Base-by-base conservation (phyloP, 768 basidiomycete genomes). In the Naganishia antarctica region DNA sequence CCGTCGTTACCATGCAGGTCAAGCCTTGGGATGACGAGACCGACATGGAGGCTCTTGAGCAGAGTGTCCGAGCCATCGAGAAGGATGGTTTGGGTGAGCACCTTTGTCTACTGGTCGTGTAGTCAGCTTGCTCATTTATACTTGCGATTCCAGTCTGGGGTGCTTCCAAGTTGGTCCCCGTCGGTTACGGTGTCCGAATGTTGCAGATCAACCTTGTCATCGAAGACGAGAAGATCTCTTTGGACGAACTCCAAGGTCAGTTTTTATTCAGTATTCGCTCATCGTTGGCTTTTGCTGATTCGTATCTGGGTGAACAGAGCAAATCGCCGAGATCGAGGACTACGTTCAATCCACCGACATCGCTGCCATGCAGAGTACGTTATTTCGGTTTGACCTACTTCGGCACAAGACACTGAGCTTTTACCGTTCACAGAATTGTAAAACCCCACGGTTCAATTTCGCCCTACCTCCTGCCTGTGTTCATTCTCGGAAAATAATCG, bases 11-110 rank as follows among this genome's bases (percentile, higher is more conserved):
- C 49, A 81, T 98, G 71, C 94, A 98, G 70, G 92, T 99, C 68
- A 99, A 99, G 81, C 93, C 94, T 43, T 96, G 92, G 94, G 94
- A 98, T 78, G 94, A 98, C 76, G 92, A 96, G 82, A 99, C 96
- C 57, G 91, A 97, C 79, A 93, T 99, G 93, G 83, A 75, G 46
- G 88, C 81, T 57, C 82, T 98, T 71, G 94, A 98, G 80, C 78
- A 81, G 16, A 73, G 83, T 44, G 94, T 98, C 61, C 86, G 96
- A 66, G 86, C 90, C 23, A 86, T 98, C 72, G 84, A 89, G 78
- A 81, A 84, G 81, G 87, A 88, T 43, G 96, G 96, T 97, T 51
- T 99, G 96, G 96, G 94, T 51, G 32, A 18, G 50, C 32, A 96
- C 78, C 84, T 85, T 44, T 89, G 87, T 80, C 93, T 91, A 80